A percentile compares a stretch with the other conserved stretches of the same genome.
Evolutionary conservation across 768 basidiomycete species (phyloP).

Genomic region (Tricholoma matsutake): DNA sequence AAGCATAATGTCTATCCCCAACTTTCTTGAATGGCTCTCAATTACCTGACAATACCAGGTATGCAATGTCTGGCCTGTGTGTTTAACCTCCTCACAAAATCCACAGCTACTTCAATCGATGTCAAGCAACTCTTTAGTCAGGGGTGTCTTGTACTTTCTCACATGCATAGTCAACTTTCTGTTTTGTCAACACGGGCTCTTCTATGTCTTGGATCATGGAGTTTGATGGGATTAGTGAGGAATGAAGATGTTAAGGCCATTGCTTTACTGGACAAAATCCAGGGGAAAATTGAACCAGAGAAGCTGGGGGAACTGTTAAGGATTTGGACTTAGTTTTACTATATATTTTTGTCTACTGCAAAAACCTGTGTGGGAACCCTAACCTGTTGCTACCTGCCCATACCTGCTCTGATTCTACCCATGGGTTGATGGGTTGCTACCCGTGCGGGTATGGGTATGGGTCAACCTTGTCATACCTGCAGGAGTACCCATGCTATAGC

Average conservation of each 20-base stretch:
- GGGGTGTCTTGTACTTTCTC: neutral
- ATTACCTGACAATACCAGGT: slow-evolving; percentile 29
- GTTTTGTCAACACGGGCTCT: neutral
- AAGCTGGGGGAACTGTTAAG: neutral
- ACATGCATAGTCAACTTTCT: neutral
- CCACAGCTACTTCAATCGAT: neutral
- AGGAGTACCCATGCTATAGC: too few species aligned
- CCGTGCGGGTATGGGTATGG: too few species aligned
- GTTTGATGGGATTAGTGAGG: neutral
- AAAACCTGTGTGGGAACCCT: neutral
- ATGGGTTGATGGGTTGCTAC: neutral
- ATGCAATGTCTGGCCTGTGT: slow-evolving; percentile 1
- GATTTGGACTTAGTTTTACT: neutral
- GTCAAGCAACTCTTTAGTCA: neutral
- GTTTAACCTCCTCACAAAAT: neutral
- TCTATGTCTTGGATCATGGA: neutral
- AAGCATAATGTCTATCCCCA: slow-evolving; percentile 12
- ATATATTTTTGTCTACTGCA: neutral
- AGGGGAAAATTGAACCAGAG: neutral
- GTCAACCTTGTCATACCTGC: too few species aligned
- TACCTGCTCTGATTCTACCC: neutral
- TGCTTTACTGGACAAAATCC: neutral
- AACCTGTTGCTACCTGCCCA: neutral
- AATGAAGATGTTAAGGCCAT: neutral
- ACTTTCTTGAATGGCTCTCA: too few species aligned